These are phyloP conservation scores for Capsicum pubescens DNA, from an alignment of 257 asterid species.

Conservation along the genomic window DNA sequence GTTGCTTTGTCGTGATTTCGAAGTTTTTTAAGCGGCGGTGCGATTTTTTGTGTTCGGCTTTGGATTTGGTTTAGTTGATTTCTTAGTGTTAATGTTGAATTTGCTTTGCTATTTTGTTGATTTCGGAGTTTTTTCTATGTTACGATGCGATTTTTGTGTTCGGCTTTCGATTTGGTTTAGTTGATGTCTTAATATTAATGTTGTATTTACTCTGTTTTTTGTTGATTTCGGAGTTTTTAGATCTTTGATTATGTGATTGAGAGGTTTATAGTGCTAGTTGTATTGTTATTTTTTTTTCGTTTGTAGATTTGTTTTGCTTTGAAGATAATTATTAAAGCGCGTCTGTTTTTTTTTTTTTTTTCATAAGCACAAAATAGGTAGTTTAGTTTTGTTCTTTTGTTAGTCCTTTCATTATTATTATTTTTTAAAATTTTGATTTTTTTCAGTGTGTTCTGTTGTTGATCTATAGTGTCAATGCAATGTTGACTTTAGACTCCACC, in stretches of 20 bases:
- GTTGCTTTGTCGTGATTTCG: neutral
- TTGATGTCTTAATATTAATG: neutral
- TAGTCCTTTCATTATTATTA: too few relatives aligned
- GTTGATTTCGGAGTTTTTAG: slow-evolving; percentile 3
- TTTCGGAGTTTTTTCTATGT: neutral
- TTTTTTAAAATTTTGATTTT: too few relatives aligned
- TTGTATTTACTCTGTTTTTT: neutral
- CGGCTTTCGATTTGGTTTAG: too few relatives aligned
- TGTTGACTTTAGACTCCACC: too few relatives aligned
- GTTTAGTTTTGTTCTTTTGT: too few relatives aligned
- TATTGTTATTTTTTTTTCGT: neutral
- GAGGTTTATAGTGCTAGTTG: neutral
- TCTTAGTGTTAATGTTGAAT: neutral
- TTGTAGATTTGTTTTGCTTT: slow-evolving; percentile 16
- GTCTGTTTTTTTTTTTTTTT: neutral
- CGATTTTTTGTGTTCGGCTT: too few relatives aligned
- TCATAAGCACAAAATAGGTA: too few relatives aligned
- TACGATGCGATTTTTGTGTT: too few relatives aligned
- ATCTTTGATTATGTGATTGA: slow-evolving; percentile 18
- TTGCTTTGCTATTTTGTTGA: neutral
- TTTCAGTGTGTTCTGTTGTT: too few relatives aligned
- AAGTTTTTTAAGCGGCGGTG: neutral
- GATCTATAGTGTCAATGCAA: too few relatives aligned
- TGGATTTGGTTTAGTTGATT: neutral
- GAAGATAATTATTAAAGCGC: neutral